Base-by-base conservation (phyloP, 2,329 filamentous ascomycete genomes). In the Microdochium nivale region DNA sequence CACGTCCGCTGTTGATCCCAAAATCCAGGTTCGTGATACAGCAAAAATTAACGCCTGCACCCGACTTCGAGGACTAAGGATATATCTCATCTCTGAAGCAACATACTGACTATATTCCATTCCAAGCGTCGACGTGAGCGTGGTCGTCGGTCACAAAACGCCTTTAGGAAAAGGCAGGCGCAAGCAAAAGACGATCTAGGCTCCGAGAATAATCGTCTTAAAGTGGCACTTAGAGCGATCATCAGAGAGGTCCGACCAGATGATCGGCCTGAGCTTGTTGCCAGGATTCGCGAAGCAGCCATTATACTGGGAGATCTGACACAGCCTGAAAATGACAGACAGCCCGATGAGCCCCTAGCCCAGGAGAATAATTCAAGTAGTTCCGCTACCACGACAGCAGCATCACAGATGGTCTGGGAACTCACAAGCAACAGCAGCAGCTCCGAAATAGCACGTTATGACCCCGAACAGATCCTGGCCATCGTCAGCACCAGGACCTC, bases 111-210 rank as follows among this genome's bases (percentile, higher is more conserved):
- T 44, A 13, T 19, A 3, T 23, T 23, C 7, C n/a, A 30, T 30
- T 44, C 23, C 9, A 44, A 56, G 54, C 25, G 51, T 10, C 54
- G 59, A 14, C 54, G 57, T 1, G 56, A 59, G 33, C 52, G 57
- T 48, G 57, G 56, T 3, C 55, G 58, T 19, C 51, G 46, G 2
- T 52, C 59, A 21, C 58, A 59, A 47, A 57, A 55, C 14, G 56
- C 53, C 1, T 60, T 58, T 48, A 54, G 59, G 19, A 54, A 55
- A 30, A 58, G 59, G 3, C 55, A 60, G 25, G 52, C 56, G 3
- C 49, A 56, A 3, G 54, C 52, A 1, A 27, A 44, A 2, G 46
- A 53, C 9, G 19, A 40, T 21, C 19, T 27, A 9, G 25, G 24
- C 47, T 49, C 13, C 13, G 21, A 44, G 21, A 23, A 44, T 19